Evolutionary conservation across 371 early-diverging fungal species (phyloP), one percentile per base, ranked within the genome.

Genomic region (Dichotomocladium elegans): DNA sequence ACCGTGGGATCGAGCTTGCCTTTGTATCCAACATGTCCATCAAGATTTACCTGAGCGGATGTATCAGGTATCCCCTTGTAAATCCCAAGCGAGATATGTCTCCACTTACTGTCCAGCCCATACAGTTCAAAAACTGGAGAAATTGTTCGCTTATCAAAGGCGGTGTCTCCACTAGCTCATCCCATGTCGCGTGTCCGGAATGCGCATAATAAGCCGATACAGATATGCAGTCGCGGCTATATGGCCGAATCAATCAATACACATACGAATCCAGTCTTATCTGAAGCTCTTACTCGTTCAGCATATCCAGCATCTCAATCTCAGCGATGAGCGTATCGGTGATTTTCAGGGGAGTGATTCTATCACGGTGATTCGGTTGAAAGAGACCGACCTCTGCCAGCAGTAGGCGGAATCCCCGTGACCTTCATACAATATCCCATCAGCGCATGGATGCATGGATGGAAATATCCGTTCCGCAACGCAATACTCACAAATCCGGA

Each of bases 181-280:
- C 56, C 56, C 79, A 71, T 4, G 66, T 47, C 15, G 64, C 64
- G 30, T 72, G 57, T 0, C 85, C 81, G 1, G 83, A 80, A 27
- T 62, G 64, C 6, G 83, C 80, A 64, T 79, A 89, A 31, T 86
- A 78, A 0, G 85, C 82, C 3, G 81, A 73, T 29, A 87, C 65
- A 4, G 80, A 79, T 19, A 89, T 74, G 50, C 87, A 87, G 44
- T 91, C 90, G 5, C 92, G 80, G 51, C 90, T 90, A 65, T 11
- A 27, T 41, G 0, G 17, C 3, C 10, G 41, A 14, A 0, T 14
- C n/a, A 24, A 27, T 12, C 1, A 22, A 21, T 17, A 19, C 12
- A 11, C 21, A 17, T 14, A 14, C 4, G 9, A 30, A 26, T 17
- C n/a, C 1, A n/a, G 6, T 9, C 15, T 15, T 28, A 1, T 27